Evolutionary conservation across 1,284 basidiomycete genomes (phyloP), one percentile per base, ranked within the genome.

Genomic region (Ganoderma boninense): DNA sequence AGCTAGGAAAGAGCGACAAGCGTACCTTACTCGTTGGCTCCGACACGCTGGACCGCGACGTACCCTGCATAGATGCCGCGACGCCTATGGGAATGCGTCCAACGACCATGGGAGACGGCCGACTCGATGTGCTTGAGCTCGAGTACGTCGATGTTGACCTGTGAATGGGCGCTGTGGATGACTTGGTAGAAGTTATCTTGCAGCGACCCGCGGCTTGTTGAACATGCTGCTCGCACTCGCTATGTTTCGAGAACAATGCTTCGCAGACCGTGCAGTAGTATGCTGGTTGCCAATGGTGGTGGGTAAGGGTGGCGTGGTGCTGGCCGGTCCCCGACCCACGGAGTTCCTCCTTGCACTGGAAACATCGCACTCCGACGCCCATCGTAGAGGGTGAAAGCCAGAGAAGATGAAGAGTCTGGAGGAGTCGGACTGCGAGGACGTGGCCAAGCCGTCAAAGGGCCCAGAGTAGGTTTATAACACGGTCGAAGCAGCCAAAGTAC

Each of bases 341-440:
- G 23, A 66, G 26, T 7, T 32, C 40, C 40, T 32, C 26, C 8
- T 64, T 29, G 59, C 70, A 71, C 38, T 64, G 64, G 14, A 66
- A 26, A 42, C 70, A 71, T 11, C 65, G 60, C 26, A 66, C 56
- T 23, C 29, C 20, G 56, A 66, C 54, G 43, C 40, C 35, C 65
- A 66, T 66, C 8, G 54, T 57, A 16, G 26, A 20, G 14, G 29
- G 16, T 10, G 29, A 35, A 35, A 16, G 29, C 6, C 6, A 35
- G 26, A 29, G 54, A 26, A 52, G n/a, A 52, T 4, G 49, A 11
- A 23, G 13, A 13, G 13, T 5, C 7, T 7, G 8, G 49, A 11
- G 23, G 49, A 13, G 13, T 26, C 7, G 16, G 32, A 29, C 13
- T 4, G 54, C 1, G 32, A 29, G 26, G 26, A 29, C n/a, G 1